A percentile compares a stretch with the other conserved stretches of the same genome.
Evolutionary conservation across 2,329 filamentous ascomycete species (phyloP).

Genomic region (Ampelomyces quisqualis): DNA sequence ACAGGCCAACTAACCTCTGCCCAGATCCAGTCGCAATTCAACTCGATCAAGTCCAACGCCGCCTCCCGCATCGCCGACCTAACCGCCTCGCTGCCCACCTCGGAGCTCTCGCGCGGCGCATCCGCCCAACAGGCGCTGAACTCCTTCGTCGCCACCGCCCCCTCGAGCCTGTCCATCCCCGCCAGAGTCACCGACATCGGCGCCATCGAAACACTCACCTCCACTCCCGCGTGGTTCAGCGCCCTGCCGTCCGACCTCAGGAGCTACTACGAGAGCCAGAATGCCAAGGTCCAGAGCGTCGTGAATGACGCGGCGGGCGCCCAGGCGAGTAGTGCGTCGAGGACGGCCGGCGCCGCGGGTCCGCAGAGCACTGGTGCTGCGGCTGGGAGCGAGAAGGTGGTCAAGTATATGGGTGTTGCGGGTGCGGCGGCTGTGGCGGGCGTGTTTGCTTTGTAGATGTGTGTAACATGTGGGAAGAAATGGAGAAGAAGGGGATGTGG

Average conservation of each 20-base stretch:
- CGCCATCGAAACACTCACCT: slow-evolving; percentile 17
- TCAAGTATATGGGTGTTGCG: slow-evolving; percentile 17
- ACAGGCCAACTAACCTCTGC: slow-evolving; percentile 4
- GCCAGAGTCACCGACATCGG: slow-evolving; percentile 16
- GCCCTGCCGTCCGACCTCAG: slow-evolving; percentile 27
- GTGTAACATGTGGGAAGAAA: not conserved
- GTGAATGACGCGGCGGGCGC: slow-evolving; percentile 15
- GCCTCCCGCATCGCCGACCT: slow-evolving; percentile 14
- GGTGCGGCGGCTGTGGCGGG: slow-evolving; percentile 24
- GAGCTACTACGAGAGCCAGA: slow-evolving; percentile 26
- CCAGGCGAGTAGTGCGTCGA: slow-evolving; percentile 8
- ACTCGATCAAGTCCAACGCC: slow-evolving; percentile 14
- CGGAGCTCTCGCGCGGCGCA: slow-evolving; percentile 13
- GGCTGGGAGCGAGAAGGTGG: slow-evolving; percentile 8
- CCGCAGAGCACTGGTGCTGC: slow-evolving; percentile 10
- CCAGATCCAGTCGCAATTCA: slow-evolving; percentile 18
- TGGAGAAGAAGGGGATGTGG: too few species aligned
- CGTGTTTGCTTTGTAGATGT: slow-evolving; percentile 22
- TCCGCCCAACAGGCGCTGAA: slow-evolving; percentile 21
- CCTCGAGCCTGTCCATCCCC: slow-evolving; percentile 18
- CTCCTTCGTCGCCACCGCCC: slow-evolving; percentile 25
- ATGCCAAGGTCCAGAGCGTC: slow-evolving; percentile 17
- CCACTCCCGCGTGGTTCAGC: slow-evolving; percentile 23
- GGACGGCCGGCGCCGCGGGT: slow-evolving; percentile 4
- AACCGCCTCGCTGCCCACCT: slow-evolving; percentile 12